These are phyloP conservation scores for Psilocybe tampanensis DNA, from an alignment of 768 basidiomycete genomes.

Conservation along the genomic window DNA sequence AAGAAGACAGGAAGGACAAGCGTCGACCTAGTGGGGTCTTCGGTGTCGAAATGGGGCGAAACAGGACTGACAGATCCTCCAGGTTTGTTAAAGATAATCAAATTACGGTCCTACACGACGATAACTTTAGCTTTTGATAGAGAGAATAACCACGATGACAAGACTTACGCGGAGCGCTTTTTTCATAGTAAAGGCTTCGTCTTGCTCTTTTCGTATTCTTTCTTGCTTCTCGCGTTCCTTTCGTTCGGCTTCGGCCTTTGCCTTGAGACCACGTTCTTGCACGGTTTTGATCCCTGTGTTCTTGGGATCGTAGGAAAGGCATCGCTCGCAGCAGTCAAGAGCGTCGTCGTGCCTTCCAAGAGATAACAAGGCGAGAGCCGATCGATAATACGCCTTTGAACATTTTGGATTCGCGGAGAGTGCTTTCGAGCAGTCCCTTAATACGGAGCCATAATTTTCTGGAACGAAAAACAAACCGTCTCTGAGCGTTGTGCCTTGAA, in stretches of 20 bases:
- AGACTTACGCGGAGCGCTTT: conserved; percentile 65
- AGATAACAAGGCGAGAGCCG: conserved; percentile 72
- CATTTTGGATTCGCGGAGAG: conserved; percentile 62
- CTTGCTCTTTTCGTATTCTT: conserved; percentile 48
- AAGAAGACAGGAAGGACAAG: conserved; percentile 89
- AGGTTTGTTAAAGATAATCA: conserved; percentile 57
- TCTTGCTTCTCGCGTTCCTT: conserved; percentile 54
- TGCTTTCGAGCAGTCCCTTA: conserved; percentile 82
- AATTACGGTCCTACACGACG: conserved; percentile 65
- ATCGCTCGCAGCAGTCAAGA: conserved; percentile 77
- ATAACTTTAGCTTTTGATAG: conserved; percentile 4
- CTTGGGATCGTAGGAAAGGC: conserved; percentile 58
- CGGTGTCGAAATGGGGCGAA: conserved; percentile 65
- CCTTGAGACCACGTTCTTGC: conserved; percentile 47
- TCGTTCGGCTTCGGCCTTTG: conserved; percentile 51
- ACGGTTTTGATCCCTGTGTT: conserved; percentile 56
- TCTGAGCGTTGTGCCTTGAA: conserved; percentile 5
- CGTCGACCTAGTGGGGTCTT: conserved; percentile 58
- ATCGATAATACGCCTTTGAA: conserved; percentile 88
- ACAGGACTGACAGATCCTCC: conserved; percentile 58
- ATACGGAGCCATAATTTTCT: conserved; percentile 90
- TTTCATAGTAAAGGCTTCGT: conserved; percentile 54
- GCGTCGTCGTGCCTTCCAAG: conserved; percentile 81
- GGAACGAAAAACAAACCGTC: not conserved
- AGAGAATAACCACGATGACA: not conserved